These are phyloP conservation scores for Colletotrichum salicis DNA, from an alignment of 2,329 filamentous ascomycete genomes.

Conservation along the genomic window DNA sequence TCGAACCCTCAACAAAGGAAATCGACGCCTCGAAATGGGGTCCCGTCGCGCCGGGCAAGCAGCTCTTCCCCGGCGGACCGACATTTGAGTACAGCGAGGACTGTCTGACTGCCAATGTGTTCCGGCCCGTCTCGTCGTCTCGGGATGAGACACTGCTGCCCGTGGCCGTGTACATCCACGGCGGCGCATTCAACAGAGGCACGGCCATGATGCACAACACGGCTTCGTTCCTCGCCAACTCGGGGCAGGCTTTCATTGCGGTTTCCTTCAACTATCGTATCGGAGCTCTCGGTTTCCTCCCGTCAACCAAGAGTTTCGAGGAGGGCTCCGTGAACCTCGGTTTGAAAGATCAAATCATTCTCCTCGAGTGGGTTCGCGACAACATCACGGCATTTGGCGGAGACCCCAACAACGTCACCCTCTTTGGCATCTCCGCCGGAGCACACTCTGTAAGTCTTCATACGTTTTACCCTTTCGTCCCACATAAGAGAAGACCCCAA, in stretches of 20 bases:
- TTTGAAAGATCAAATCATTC: constrained; percentile 68
- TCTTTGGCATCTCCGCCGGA: constrained; percentile 71
- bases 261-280: constrained; percentile 73
- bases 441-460: constrained; percentile 63
- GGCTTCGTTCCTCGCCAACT: constrained; percentile 69
- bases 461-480: neutral
- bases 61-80: constrained; percentile 40
- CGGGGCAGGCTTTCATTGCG: constrained; percentile 63
- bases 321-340: constrained; percentile 72
- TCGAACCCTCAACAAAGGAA: constrained; percentile 40
- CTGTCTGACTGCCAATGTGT: constrained; percentile 66
- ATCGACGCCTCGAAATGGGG: constrained; percentile 51
- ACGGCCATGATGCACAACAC: constrained; percentile 67
- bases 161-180: constrained; percentile 71
- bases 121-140: constrained; percentile 46
- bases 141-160: constrained; percentile 41
- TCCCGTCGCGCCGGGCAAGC: constrained; percentile 49
- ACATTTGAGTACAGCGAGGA: constrained; percentile 54
- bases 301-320: constrained; percentile 61
- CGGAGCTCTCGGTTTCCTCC: constrained; percentile 75
- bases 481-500: no score
- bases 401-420: constrained; percentile 65
- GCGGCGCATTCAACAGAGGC: constrained; percentile 70
- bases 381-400: constrained; percentile 72
- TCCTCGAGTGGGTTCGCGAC: constrained; percentile 70